Evolutionary conservation across 1,139 yeast species (phyloP), one percentile per base, ranked within the genome.

Genomic region (Geotrichum fermentans): DNA sequence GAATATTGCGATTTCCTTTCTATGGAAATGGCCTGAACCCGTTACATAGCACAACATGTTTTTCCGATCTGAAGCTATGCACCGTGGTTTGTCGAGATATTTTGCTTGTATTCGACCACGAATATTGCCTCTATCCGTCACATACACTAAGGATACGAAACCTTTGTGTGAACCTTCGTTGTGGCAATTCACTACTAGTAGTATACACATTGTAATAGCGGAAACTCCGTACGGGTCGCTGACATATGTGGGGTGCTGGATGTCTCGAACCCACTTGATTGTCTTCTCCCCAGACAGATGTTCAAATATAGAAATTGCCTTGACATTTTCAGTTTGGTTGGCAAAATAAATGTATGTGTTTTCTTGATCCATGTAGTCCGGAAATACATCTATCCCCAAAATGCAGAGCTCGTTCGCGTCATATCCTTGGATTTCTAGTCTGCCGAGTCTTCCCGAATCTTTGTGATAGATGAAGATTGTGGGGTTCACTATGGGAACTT

Each of bases 191-290:
- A 35, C 39, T 6, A 35, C 26, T 18, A 20, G n/a, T 3, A 35
- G 3, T 4, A 6, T 14, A 4, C 8, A 35, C n/a, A 18, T 18
- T 8, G 4, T 6, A 20, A 35, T 7, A 3, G 26, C 39, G 6
- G 26, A n/a, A 20, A 35, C n/a, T 6, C 39, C 39, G 3, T n/a
- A 20, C 11, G 39, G 39, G n/a, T 35, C 39, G n/a, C 26, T 35
- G 3, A 35, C 20, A 5, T 20, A 16, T 8, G 5, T 21, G 5
- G 4, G 11, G 14, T 35, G 39, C 11, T 11, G 4, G 20, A 18
- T 6, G 22, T 35, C 26, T 17, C n/a, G 4, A 4, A 35, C 26
- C 24, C 26, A 20, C 4, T 11, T 14, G 14, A 35, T 35, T 11
- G 14, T 10, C 3, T 17, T 7, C 4, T 8, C 11, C 4, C n/a